Conservation (phyloP, 805 yeast genomes). For the Brettanomyces bruxellensis region DNA sequence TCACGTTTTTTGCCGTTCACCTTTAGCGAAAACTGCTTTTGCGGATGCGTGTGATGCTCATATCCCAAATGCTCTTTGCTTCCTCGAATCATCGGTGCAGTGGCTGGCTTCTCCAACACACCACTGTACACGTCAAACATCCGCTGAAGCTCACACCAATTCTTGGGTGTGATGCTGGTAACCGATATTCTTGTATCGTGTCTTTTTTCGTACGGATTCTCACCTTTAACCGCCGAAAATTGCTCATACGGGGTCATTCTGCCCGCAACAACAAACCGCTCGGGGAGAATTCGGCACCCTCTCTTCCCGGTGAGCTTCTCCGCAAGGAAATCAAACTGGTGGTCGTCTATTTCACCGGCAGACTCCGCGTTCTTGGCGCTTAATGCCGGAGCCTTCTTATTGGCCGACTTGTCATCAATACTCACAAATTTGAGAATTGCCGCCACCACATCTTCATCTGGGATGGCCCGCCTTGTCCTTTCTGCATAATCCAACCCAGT, state of each 20-base stretch:
- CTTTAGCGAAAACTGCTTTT: conserved; percentile 1
- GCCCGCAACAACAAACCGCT: neutral
- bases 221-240: neutral
- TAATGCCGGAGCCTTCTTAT: neutral
- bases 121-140: conserved; percentile 43
- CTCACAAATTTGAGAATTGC: conserved; percentile 1
- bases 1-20: neutral
- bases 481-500: no score
- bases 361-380: neutral
- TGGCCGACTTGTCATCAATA: neutral
- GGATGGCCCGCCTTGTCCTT: no score
- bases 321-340: neutral
- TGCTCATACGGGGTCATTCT: conserved; percentile 1
- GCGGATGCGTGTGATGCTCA: conserved; percentile 6
- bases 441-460: neutral
- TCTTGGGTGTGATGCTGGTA: conserved; percentile 45
- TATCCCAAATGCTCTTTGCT: conserved; percentile 2
- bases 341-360: neutral
- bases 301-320: neutral
- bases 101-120: conserved; percentile 1
- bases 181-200: conserved; percentile 38
- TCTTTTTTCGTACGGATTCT: neutral
- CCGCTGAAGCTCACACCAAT: conserved; percentile 62
- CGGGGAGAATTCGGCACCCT: neutral
- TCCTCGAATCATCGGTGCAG: conserved; percentile 6